Evolutionary conservation across 2,329 filamentous ascomycete species (phyloP).

Genomic region (Xylariaceae sp.): DNA sequence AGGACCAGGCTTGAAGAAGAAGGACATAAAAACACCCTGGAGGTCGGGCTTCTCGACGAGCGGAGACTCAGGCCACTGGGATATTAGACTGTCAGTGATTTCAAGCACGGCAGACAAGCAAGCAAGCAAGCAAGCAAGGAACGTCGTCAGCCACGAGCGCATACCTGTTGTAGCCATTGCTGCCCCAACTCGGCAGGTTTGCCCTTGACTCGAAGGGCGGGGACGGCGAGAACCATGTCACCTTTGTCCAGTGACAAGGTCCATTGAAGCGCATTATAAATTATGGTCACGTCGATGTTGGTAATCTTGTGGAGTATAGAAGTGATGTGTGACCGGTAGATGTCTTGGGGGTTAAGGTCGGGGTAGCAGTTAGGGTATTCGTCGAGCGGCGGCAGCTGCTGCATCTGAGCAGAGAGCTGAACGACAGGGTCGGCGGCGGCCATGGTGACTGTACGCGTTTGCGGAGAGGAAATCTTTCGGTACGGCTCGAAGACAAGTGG

Average conservation of each 20-base stretch:
- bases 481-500: not conserved
- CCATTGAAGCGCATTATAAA: slow-evolving; percentile 80
- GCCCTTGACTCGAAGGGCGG: slow-evolving; percentile 79
- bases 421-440: slow-evolving; percentile 30
- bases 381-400: slow-evolving; percentile 38
- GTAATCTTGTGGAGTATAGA: slow-evolving; percentile 71
- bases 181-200: slow-evolving; percentile 67
- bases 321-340: slow-evolving; percentile 80
- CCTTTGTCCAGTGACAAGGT: slow-evolving; percentile 81
- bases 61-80: slow-evolving; percentile 67
- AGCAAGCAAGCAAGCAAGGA: slow-evolving; percentile 8
- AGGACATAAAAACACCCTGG: slow-evolving; percentile 74
- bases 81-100: slow-evolving; percentile 51
- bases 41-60: slow-evolving; percentile 72
- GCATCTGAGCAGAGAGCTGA: slow-evolving; percentile 34
- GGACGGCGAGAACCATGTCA: slow-evolving; percentile 78
- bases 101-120: not conserved
- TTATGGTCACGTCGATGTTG: slow-evolving; percentile 71
- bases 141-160: slow-evolving; percentile 1
- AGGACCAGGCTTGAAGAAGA: slow-evolving; percentile 77
- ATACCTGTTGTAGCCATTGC: slow-evolving; percentile 67
- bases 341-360: slow-evolving; percentile 75
- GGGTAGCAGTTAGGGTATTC: slow-evolving; percentile 66
- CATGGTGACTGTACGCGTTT: slow-evolving; percentile 29
- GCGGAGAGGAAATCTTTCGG: not conserved